These are phyloP conservation scores for Naganishia liquefaciens DNA, from an alignment of 1,284 basidiomycete genomes.

Conservation along the genomic window DNA sequence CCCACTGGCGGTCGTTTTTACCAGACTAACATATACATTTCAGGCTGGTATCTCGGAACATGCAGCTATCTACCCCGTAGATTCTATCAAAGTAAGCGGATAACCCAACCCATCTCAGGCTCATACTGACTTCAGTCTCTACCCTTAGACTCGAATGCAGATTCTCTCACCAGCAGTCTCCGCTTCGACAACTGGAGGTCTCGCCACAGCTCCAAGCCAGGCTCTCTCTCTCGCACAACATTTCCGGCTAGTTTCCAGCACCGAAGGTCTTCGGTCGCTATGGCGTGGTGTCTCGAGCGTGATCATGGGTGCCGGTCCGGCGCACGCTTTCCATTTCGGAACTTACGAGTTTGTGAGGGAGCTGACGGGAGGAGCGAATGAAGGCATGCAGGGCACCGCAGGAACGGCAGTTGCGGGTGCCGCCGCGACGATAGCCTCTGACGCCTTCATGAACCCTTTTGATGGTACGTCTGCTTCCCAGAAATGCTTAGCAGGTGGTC, in stretches of 20 bases:
- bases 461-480: conserved; percentile 69
- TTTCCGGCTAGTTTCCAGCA: conserved; percentile 66
- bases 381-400: conserved; percentile 50
- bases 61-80: conserved; percentile 97
- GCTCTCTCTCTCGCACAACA: conserved; percentile 42
- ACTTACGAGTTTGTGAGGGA: conserved; percentile 95
- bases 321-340: conserved; percentile 97
- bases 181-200: conserved; percentile 70
- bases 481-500: conserved; percentile 18
- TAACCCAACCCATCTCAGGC: background rate
- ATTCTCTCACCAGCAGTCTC: conserved; percentile 61
- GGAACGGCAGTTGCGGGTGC: conserved; percentile 84
- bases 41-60: conserved; percentile 99
- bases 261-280: conserved; percentile 84
- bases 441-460: conserved; percentile 99
- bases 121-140: background rate
- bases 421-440: conserved; percentile 88
- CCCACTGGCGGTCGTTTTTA: background rate
- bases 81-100: conserved; percentile 86
- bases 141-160: conserved; percentile 92
- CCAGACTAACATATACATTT: background rate
- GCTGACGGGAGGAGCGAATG: conserved; percentile 69
- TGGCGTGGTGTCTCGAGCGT: conserved; percentile 99
- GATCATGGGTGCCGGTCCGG: conserved; percentile 94
- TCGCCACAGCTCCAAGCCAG: conserved; percentile 66